A percentile compares a stretch with the other conserved stretches of the same genome.
These are phyloP conservation scores for Rhizomucor miehei DNA, from an alignment of 371 early-diverging fungal genomes.

Conservation along the genomic window DNA sequence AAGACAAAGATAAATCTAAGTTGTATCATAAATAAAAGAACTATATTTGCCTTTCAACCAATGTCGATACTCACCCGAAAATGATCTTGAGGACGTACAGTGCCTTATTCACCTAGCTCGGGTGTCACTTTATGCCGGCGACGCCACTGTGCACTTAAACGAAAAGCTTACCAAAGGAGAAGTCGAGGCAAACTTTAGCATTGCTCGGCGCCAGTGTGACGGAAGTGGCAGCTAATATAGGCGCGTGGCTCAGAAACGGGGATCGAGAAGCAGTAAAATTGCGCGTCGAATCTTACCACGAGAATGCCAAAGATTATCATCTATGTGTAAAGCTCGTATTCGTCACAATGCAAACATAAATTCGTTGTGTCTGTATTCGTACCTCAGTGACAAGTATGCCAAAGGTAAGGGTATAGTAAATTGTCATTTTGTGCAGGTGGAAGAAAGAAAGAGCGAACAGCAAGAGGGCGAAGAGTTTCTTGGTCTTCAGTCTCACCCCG, in stretches of 20 bases:
- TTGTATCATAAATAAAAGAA: not conserved
- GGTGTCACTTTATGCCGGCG: conserved; percentile 4
- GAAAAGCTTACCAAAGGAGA: conserved; percentile 43
- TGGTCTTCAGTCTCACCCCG: not conserved
- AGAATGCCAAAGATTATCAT: conserved; percentile 54
- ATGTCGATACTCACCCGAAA: conserved; percentile 49
- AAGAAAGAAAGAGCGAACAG: conserved; percentile 3
- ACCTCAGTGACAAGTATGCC: conserved; percentile 45
- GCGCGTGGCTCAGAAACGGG: not conserved
- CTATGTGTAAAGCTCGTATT: conserved; percentile 10
- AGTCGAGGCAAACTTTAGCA: conserved; percentile 50
- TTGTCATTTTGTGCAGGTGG: conserved; percentile 30
- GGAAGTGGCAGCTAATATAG: conserved; percentile 55
- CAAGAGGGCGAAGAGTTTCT: no score
- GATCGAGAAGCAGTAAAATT: not conserved
- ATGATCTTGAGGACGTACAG: conserved; percentile 55
- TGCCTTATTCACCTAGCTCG: conserved; percentile 39
- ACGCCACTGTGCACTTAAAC: not conserved
- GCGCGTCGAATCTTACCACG: conserved; percentile 26
- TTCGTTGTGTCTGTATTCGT: no score
- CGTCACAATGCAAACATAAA: no score
- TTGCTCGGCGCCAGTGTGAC: conserved; percentile 54
- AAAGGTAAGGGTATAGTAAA: conserved; percentile 45
- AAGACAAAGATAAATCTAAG: conserved; percentile 61
- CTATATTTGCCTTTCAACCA: not conserved